These are phyloP conservation scores for Cercospora sp. DNA, from an alignment of 2,329 filamentous ascomycete genomes.

Conservation along the genomic window DNA sequence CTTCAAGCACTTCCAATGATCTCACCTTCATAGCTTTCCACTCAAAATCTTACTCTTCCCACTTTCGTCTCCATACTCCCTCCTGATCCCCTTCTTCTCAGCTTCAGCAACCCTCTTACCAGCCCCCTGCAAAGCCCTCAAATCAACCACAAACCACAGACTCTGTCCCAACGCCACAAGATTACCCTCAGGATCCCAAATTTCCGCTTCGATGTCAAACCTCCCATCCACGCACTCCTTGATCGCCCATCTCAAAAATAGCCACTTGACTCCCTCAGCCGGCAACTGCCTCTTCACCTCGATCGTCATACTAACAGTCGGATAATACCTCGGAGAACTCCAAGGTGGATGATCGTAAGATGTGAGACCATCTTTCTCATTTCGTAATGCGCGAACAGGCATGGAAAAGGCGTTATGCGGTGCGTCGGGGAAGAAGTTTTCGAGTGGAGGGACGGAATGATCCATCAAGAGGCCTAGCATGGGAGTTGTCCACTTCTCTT, in stretches of 20 bases:
- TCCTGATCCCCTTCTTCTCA: conserved; percentile 10
- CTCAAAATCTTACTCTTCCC: conserved; percentile 12
- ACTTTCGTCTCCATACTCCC: background rate
- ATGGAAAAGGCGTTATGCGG: conserved; percentile 16
- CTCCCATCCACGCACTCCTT: conserved; percentile 27
- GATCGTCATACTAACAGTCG: conserved; percentile 26
- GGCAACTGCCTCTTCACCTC: conserved; percentile 28
- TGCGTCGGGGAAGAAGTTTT: conserved; percentile 23
- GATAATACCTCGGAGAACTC: conserved; percentile 22
- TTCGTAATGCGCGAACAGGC: conserved; percentile 7
- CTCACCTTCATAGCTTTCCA: background rate
- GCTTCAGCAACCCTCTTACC: background rate
- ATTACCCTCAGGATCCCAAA: conserved; percentile 26
- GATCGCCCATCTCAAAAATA: conserved; percentile 23
- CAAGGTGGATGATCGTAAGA: conserved; percentile 21
- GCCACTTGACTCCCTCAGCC: conserved; percentile 27
- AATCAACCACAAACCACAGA: conserved; percentile 24
- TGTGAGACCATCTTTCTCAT: conserved; percentile 5
- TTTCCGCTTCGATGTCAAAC: conserved; percentile 27
- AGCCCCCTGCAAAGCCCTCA: background rate
- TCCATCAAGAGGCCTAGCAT: conserved; percentile 26
- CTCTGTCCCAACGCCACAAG: conserved; percentile 22
- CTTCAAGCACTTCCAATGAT: background rate
- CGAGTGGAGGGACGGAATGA: conserved; percentile 18
- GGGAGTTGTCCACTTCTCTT: conserved; percentile 21